phyloP scores from a whole-genome alignment of 1,139 yeast species.

The Ashbya aceris region DNA sequence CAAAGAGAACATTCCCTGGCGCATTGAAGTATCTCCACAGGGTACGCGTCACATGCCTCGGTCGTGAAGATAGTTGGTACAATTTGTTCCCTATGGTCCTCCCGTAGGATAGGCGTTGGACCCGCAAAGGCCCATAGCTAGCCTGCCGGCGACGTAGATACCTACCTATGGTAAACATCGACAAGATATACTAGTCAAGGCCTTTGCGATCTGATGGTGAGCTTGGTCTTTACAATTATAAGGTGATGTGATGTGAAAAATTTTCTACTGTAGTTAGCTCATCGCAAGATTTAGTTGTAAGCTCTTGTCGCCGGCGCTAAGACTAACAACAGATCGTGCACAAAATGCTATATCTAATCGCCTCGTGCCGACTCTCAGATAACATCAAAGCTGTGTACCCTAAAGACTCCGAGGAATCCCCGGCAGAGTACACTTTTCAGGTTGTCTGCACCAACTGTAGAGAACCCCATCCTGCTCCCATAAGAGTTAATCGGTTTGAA shows the following conservation, averaged over 20 bases:
- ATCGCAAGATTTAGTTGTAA: no score
- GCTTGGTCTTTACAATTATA: no score
- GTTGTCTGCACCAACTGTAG: slow-evolving; percentile 75
- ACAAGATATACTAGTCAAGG: no score
- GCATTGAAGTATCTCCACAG: slow-evolving; percentile 29
- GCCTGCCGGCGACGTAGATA: no score
- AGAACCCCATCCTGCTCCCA: slow-evolving; percentile 66
- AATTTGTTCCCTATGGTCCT: not conserved
- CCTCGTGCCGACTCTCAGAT: slow-evolving; percentile 24
- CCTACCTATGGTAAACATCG: no score
- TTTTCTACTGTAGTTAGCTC: no score
- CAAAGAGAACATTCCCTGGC: slow-evolving; percentile 27
- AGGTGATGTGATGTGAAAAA: no score
- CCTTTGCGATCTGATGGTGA: no score
- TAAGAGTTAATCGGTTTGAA: slow-evolving; percentile 58
- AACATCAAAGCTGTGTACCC: slow-evolving; percentile 34
- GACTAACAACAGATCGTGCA: no score
- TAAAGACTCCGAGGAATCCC: slow-evolving; percentile 47
- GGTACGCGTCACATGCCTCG: slow-evolving; percentile 4
- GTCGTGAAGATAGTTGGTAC: not conserved
- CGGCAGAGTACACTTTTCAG: slow-evolving; percentile 67
- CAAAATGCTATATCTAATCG: slow-evolving; percentile 22
- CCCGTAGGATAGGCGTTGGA: not conserved
- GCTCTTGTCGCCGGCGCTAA: no score
- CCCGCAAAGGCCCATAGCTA: no score